Conservation (phyloP, 140 eudicot genomes). For the Erigeron philadelphicus region DNA sequence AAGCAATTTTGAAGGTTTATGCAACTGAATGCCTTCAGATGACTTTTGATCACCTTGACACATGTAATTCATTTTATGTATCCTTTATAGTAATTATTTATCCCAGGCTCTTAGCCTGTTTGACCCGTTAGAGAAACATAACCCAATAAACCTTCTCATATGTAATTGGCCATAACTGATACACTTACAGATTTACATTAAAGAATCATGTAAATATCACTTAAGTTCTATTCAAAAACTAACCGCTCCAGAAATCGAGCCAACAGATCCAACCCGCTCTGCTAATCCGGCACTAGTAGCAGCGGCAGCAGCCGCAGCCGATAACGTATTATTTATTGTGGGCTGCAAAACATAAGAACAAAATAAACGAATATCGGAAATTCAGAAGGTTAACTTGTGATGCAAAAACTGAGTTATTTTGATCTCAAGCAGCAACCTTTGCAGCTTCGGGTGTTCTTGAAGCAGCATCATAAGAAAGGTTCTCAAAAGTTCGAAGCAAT, state of each 20-base stretch:
- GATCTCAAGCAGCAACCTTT: conserved; percentile 40
- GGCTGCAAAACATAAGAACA: conserved; percentile 41
- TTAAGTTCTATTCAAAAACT: conserved; percentile 23
- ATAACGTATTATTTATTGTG: conserved; percentile 27
- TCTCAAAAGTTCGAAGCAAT: conserved; percentile 64
- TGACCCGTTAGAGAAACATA: too few species aligned
- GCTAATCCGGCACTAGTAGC: conserved; percentile 60
- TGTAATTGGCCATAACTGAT: too few species aligned
- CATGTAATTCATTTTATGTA: too few species aligned
- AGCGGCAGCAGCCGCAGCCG: conserved; percentile 38
- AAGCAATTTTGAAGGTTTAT: too few species aligned
- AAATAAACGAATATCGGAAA: background rate
- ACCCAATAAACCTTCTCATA: too few species aligned
- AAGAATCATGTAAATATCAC: background rate
- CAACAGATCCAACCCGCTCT: conserved; percentile 67
- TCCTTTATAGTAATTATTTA: too few species aligned
- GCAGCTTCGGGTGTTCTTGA: conserved; percentile 60
- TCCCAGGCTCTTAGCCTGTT: too few species aligned
- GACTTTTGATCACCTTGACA: too few species aligned
- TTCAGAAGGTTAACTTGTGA: background rate
- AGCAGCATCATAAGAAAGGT: conserved; percentile 59
- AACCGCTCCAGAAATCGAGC: conserved; percentile 58
- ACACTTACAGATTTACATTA: too few species aligned
- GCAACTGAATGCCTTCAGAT: too few species aligned
- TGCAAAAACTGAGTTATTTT: background rate